These are phyloP conservation scores for Aspergillus sparsus DNA, from an alignment of 495 filamentous ascomycete genomes.

Conservation along the genomic window DNA sequence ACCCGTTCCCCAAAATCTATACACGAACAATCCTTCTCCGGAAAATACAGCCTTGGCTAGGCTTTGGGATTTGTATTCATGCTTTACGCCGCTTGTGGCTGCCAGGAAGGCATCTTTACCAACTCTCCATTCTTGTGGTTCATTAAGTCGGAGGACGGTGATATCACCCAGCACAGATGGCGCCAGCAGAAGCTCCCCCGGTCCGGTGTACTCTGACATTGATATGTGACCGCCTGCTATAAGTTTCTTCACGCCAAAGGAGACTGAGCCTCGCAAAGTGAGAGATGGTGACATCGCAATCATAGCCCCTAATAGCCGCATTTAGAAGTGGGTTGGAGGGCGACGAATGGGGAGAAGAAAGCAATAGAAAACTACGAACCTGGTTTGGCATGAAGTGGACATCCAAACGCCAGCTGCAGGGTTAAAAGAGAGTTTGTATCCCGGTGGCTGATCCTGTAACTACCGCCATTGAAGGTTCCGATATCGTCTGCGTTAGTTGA, in stretches of 20 bases:
- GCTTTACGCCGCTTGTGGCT: conserved; percentile 72
- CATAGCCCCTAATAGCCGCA: conserved; percentile 69
- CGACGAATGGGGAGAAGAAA: conserved; percentile 8
- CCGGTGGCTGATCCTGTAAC: conserved; percentile 88
- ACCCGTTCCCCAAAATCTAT: conserved; percentile 77
- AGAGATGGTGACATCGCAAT: conserved; percentile 92
- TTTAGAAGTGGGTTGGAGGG: neutral
- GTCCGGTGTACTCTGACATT: conserved; percentile 81
- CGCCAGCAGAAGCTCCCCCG: conserved; percentile 84
- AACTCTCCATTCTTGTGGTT: conserved; percentile 72
- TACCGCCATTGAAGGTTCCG: conserved; percentile 94
- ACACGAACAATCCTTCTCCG: conserved; percentile 90
- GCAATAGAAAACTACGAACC: conserved; percentile 54
- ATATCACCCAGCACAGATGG: conserved; percentile 84
- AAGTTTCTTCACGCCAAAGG: conserved; percentile 83
- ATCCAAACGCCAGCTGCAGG: conserved; percentile 84
- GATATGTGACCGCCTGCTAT: conserved; percentile 79
- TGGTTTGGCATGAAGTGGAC: conserved; percentile 78
- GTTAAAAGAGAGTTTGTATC: conserved; percentile 90
- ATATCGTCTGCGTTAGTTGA: conserved; percentile 63
- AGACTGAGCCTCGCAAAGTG: conserved; percentile 74
- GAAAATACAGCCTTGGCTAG: conserved; percentile 92
- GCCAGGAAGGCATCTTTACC: conserved; percentile 80
- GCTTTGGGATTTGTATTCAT: conserved; percentile 83
- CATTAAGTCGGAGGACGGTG: conserved; percentile 70